Evolutionary conservation across 1,284 basidiomycete species (phyloP), one percentile per base, ranked within the genome.

Genomic region (Testicularia cyperi): DNA sequence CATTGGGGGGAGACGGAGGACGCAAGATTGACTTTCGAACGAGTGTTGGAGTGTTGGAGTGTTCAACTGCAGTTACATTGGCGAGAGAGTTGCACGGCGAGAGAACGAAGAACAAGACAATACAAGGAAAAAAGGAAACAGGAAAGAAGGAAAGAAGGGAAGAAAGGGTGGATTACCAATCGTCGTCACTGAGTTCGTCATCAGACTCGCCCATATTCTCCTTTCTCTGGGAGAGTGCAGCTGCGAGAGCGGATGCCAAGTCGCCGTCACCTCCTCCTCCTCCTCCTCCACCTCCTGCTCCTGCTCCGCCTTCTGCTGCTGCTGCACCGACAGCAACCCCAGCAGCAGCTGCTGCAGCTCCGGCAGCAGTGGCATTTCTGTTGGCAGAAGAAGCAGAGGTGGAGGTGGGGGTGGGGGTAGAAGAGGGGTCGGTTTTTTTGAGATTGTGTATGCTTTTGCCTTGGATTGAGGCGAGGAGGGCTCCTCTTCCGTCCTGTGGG

Each of bases 131-230:
- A n/a, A n/a, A n/a, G n/a, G n/a, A n/a, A n/a, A n/a, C n/a, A n/a
- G n/a, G n/a, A n/a, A n/a, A n/a, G n/a, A n/a, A n/a, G n/a, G n/a
- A n/a, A n/a, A n/a, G n/a, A n/a, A n/a, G n/a, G n/a, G n/a, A n/a
- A n/a, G n/a, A n/a, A n/a, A n/a, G n/a, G n/a, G n/a, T n/a, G n/a
- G 8, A 16, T 23, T 51, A 76, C 74, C 72, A 75, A 25, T 76
- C 74, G n/a, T 76, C 74, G 26, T 74, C 72, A 27, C 61, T 88
- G 6, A 88, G 88, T 10, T 92, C 90, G 29, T 95, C 90, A 65
- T 92, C 90, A 63, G 79, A 88, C 63, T 91, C 90, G 5, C 88
- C 91, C 75, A 96, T 81, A 71, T 90, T 87, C 77, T 88, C 90
- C 77, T 91, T 96, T 66, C 92, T 80, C 72, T 87, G 84, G 43